These are phyloP conservation scores for Kuraishia piskuri DNA, from an alignment of 805 yeast species.

Conservation along the genomic window DNA sequence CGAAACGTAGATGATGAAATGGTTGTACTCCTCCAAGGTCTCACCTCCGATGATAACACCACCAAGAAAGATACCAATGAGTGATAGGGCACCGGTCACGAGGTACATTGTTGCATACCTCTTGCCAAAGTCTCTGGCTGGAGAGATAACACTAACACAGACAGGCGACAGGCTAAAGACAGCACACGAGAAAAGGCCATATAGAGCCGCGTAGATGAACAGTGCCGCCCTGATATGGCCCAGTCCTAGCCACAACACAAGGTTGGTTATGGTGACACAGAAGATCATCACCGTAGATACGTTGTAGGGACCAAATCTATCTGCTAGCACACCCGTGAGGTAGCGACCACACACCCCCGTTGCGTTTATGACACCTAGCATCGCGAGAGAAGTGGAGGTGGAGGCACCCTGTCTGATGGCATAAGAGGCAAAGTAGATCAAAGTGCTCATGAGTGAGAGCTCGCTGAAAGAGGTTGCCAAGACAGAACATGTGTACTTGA, in stretches of 20 bases:
- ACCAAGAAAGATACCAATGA: slow-evolving; percentile 19
- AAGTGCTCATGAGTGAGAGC: slow-evolving; percentile 27
- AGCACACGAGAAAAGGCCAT: slow-evolving; percentile 51
- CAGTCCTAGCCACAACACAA: slow-evolving; percentile 59
- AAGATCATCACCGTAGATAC: slow-evolving; percentile 26
- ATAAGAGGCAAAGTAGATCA: slow-evolving; percentile 36
- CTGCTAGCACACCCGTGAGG: slow-evolving; percentile 36
- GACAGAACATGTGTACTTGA: slow-evolving; percentile 26
- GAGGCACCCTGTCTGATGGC: slow-evolving; percentile 33
- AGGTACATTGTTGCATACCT: slow-evolving; percentile 52
- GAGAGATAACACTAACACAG: slow-evolving; percentile 48
- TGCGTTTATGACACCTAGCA: slow-evolving; percentile 37
- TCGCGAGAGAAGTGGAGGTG: slow-evolving; percentile 28
- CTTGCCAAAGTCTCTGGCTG: slow-evolving; percentile 54
- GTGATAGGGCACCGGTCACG: slow-evolving; percentile 24
- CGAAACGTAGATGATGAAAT: slow-evolving; percentile 28
- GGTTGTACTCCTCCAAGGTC: slow-evolving; percentile 23
- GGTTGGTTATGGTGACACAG: slow-evolving; percentile 34
- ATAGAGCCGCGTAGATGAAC: slow-evolving; percentile 40
- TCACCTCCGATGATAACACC: slow-evolving; percentile 27
- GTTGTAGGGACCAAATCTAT: slow-evolving; percentile 36
- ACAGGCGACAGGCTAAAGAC: slow-evolving; percentile 53
- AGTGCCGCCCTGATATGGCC: slow-evolving; percentile 32
- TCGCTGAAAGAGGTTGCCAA: slow-evolving; percentile 32
- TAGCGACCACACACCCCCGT: slow-evolving; percentile 36